Percentiles rank a stretch among this genome's conserved stretches.
Conservation (phyloP, 1,284 basidiomycete genomes). For the Pulveroboletus sp. region DNA sequence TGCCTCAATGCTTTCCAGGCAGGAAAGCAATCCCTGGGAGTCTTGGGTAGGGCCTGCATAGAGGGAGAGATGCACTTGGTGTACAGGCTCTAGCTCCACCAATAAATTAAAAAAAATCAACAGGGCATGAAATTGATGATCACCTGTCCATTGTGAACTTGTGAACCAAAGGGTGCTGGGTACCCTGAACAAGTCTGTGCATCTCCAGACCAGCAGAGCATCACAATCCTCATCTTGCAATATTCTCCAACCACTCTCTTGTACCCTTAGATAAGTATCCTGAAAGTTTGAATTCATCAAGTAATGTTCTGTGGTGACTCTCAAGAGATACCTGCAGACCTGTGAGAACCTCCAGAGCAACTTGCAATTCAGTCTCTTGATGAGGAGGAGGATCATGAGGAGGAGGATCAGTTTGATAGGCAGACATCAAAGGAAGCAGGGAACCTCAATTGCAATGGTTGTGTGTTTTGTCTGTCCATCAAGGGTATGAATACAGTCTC, state of each 20-base stretch:
- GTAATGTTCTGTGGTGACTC: not conserved
- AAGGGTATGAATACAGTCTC: not conserved
- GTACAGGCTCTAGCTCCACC: not conserved
- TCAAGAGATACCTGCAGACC: not conserved
- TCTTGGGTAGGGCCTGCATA: not conserved
- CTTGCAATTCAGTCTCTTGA: not conserved
- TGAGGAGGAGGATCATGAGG: too few relatives aligned
- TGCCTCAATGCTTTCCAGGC: not conserved
- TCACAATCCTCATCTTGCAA: constrained; percentile 1
- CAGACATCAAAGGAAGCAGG: not conserved
- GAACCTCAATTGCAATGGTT: not conserved
- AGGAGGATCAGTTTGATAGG: not conserved
- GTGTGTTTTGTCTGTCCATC: not conserved
- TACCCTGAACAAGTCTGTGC: not conserved
- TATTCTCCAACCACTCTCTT: not conserved
- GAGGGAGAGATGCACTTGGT: not conserved
- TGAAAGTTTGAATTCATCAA: not conserved
- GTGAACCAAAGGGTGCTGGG: not conserved
- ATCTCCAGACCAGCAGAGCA: constrained; percentile 8
- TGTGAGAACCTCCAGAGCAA: constrained; percentile 4
- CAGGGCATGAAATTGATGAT: constrained; percentile 1
- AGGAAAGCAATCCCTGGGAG: not conserved
- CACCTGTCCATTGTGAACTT: not conserved
- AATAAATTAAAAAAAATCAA: constrained; percentile 8
- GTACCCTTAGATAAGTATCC: not conserved